These are phyloP conservation scores for Fomitiporia mediterranea DNA, from an alignment of 1,284 basidiomycete genomes.

Conservation along the genomic window DNA sequence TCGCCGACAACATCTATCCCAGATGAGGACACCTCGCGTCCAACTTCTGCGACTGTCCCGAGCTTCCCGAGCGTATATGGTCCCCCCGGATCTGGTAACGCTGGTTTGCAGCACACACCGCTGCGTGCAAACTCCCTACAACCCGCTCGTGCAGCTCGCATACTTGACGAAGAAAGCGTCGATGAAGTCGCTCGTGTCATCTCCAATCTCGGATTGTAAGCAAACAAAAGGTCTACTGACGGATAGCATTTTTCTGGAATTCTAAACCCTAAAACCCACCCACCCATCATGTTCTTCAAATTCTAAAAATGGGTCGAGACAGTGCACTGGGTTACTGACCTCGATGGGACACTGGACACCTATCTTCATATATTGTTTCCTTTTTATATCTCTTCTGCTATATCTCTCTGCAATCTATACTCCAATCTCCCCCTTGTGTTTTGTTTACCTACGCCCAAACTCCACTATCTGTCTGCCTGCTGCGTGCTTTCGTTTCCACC, in stretches of 20 bases:
- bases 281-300: no score
- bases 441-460: no score
- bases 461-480: no score
- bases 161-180: slow-evolving; percentile 55
- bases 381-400: not conserved
- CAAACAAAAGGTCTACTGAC: not conserved
- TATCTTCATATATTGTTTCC: no score
- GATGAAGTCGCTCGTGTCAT: slow-evolving; percentile 76
- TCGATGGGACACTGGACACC: slow-evolving; percentile 9
- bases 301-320: slow-evolving; percentile 4
- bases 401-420: slow-evolving; percentile 3
- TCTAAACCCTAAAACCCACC: no score
- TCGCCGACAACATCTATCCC: slow-evolving; percentile 73
- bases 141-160: slow-evolving; percentile 41
- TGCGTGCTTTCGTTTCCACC: no score
- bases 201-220: slow-evolving; percentile 68
- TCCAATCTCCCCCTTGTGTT: not conserved
- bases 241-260: not conserved
- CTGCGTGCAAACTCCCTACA: slow-evolving; percentile 39
- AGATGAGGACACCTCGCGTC: slow-evolving; percentile 66
- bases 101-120: slow-evolving; percentile 25
- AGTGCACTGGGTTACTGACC: slow-evolving; percentile 5
- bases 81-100: slow-evolving; percentile 42
- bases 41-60: slow-evolving; percentile 67
- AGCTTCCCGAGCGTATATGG: slow-evolving; percentile 81